Percentiles rank a stretch among this genome's conserved stretches.
These are phyloP conservation scores for Chamaecyparis obtusa DNA, from an alignment of 75 land plant genomes.

Conservation along the genomic window DNA sequence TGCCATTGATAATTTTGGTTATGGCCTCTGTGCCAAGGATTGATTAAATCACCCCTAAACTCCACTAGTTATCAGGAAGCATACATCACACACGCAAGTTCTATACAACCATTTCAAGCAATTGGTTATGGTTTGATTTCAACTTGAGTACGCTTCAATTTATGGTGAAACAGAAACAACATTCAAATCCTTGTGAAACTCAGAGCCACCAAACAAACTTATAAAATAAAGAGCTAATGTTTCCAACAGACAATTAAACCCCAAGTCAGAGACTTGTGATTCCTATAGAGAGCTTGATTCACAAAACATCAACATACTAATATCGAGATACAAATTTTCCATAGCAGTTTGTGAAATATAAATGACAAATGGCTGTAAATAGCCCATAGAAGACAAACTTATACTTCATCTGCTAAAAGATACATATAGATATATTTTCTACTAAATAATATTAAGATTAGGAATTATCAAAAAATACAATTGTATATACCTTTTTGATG, in stretches of 20 bases:
- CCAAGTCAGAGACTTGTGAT: not conserved
- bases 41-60: constrained; percentile 55
- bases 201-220: not conserved
- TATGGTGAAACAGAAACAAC: not conserved
- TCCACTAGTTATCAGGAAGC: constrained; percentile 69
- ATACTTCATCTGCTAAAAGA: not conserved
- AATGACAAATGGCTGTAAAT: not conserved
- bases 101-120: constrained; percentile 33
- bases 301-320: not conserved
- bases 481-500: not conserved
- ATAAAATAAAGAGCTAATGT: not conserved
- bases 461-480: too few relatives aligned
- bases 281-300: not conserved
- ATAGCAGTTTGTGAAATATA: not conserved
- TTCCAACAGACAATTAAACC: not conserved
- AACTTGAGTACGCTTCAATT: not conserved
- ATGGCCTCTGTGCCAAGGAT: constrained; percentile 48
- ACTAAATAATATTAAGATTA: not conserved
- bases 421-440: not conserved
- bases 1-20: constrained; percentile 54
- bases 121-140: not conserved
- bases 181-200: not conserved
- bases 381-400: not conserved
- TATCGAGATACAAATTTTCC: not conserved
- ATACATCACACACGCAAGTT: constrained; percentile 79